A percentile compares a stretch with the other conserved stretches of the same genome.
Conservation (phyloP, 805 yeast genomes). For the Sugiyamaella qingdaonensis region DNA sequence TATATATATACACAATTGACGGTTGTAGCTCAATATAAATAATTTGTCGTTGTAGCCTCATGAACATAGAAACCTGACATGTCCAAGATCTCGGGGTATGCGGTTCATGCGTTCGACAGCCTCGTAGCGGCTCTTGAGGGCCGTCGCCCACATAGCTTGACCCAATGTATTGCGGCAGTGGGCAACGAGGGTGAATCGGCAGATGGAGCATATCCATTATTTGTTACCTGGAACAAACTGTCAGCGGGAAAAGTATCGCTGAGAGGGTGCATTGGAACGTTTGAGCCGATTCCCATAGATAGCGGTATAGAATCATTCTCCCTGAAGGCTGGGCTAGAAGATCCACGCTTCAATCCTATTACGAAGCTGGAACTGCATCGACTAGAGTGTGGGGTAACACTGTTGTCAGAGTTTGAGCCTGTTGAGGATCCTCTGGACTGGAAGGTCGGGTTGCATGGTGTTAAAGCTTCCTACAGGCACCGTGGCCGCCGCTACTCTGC, state of each 20-base stretch:
- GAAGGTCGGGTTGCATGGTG: slow-evolving; percentile 80
- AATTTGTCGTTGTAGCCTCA: not conserved
- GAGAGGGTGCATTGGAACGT: slow-evolving; percentile 95
- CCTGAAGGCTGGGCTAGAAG: slow-evolving; percentile 67
- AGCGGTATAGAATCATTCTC: slow-evolving; percentile 62
- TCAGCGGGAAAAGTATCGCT: slow-evolving; percentile 34
- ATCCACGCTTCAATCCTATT: slow-evolving; percentile 72
- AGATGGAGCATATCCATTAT: slow-evolving; percentile 52
- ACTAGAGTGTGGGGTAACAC: slow-evolving; percentile 57
- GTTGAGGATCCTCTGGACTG: slow-evolving; percentile 60
- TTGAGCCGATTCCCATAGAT: slow-evolving; percentile 50
- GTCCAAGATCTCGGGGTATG: slow-evolving; percentile 24
- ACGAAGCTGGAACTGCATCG: slow-evolving; percentile 46
- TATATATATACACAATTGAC: too few species aligned
- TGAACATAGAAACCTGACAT: not conserved
- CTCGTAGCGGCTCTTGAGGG: slow-evolving; percentile 30
- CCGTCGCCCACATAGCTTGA: slow-evolving; percentile 12
- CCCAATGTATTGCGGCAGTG: slow-evolving; percentile 13
- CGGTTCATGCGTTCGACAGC: slow-evolving; percentile 41
- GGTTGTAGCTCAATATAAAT: not conserved
- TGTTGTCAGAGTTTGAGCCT: slow-evolving; percentile 54
- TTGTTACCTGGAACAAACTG: slow-evolving; percentile 73
- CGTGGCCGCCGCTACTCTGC: slow-evolving; percentile 49
- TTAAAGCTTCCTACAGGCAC: slow-evolving; percentile 50
- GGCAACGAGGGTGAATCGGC: slow-evolving; percentile 9